Evolutionary conservation across 768 basidiomycete genomes (phyloP).

Genomic region (Mycena galericulata): DNA sequence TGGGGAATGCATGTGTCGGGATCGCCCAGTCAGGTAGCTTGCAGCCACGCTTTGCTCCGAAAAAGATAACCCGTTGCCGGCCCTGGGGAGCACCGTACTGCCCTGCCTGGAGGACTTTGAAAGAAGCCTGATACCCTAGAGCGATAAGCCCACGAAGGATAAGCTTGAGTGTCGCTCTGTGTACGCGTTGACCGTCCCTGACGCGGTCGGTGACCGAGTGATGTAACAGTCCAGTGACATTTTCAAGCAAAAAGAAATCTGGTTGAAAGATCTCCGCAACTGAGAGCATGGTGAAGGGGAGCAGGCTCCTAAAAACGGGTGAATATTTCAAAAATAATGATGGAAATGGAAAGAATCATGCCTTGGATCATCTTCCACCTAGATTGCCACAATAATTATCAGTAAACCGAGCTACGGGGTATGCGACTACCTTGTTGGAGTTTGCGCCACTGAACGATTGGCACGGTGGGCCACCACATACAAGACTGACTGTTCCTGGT

Average conservation of each 20-base stretch:
- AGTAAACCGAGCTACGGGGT: not conserved
- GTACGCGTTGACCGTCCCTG: conserved; percentile 49
- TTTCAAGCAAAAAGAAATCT: conserved; percentile 76
- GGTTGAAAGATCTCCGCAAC: conserved; percentile 76
- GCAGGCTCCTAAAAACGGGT: conserved; percentile 58
- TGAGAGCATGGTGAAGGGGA: conserved; percentile 78
- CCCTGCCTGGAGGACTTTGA: conserved; percentile 74
- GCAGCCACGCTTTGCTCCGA: conserved; percentile 69
- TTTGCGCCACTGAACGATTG: conserved; percentile 80
- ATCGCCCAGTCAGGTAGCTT: conserved; percentile 72
- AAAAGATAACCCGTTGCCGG: conserved; percentile 75
- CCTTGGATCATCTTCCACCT: conserved; percentile 75
- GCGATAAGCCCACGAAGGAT: conserved; percentile 68
- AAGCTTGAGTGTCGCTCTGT: conserved; percentile 74
- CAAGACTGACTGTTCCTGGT: conserved; percentile 72
- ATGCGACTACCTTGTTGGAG: conserved; percentile 59
- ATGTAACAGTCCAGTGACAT: conserved; percentile 72
- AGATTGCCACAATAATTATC: conserved; percentile 7
- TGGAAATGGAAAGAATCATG: conserved; percentile 39
- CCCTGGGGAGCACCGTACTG: conserved; percentile 81
- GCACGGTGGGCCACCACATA: conserved; percentile 85
- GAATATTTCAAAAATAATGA: conserved; percentile 16
- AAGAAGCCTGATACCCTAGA: conserved; percentile 77
- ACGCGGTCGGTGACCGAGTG: conserved; percentile 58
- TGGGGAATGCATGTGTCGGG: conserved; percentile 67